Percentiles rank a stretch among this genome's conserved stretches.
Conservation (phyloP, 2,329 filamentous ascomycete genomes). For the Dactylellina leptospora region DNA sequence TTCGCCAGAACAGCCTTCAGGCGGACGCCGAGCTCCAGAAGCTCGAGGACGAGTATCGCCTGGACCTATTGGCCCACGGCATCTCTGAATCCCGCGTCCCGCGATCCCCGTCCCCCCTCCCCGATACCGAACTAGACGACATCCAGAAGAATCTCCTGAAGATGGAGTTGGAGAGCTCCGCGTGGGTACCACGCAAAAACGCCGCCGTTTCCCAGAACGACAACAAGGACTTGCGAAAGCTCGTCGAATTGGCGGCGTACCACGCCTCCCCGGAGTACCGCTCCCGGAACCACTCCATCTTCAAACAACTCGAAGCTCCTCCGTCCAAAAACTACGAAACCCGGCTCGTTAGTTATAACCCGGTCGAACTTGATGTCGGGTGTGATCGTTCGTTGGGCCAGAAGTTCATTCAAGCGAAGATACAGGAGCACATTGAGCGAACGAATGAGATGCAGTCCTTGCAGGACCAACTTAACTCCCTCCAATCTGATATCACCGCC, state of each 20-base stretch:
- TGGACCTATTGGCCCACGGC: constrained; percentile 17
- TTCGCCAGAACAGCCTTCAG: constrained; percentile 16
- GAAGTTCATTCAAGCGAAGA: constrained; percentile 9
- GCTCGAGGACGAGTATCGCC: constrained; percentile 31
- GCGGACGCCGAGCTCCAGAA: constrained; percentile 22
- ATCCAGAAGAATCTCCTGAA: constrained; percentile 8
- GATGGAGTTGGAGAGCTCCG: constrained; percentile 29
- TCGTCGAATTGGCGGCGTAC: constrained; percentile 15
- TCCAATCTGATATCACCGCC: neutral
- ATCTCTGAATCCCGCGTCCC: constrained; percentile 2
- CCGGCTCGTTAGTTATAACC: neutral
- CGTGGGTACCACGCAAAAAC: constrained; percentile 2
- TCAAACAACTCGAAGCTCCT: constrained; percentile 2
- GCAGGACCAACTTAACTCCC: neutral
- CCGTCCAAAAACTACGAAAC: neutral
- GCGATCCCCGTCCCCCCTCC: neutral
- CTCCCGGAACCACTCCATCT: neutral
- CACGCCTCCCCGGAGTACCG: constrained; percentile 20
- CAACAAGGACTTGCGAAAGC: neutral
- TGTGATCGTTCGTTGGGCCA: neutral
- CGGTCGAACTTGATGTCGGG: neutral
- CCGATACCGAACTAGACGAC: neutral
- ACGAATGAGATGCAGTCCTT: neutral
- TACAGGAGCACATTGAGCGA: neutral
- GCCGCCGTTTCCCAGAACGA: neutral